Conservation (phyloP, 768 basidiomycete species). For the Suillus plorans region DNA sequence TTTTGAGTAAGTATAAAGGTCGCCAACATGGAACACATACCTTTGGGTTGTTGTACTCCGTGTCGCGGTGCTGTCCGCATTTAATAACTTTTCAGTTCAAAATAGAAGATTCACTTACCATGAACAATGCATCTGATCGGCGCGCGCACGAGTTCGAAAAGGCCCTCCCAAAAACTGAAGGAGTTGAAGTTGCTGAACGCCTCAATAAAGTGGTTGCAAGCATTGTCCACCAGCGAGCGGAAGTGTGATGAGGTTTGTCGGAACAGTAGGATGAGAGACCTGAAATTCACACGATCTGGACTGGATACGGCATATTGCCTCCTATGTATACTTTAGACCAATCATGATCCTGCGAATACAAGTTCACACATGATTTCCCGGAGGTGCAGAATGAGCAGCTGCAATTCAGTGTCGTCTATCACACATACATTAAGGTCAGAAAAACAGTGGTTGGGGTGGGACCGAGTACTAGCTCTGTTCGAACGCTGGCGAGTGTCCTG, state of each 20-base stretch:
- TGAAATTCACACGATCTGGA: constrained; percentile 8
- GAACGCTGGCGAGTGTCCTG: no score
- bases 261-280: constrained; percentile 1
- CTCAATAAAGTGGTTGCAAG: constrained; percentile 17
- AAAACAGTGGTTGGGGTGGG: no score
- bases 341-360: no score
- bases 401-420: no score
- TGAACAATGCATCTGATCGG: constrained; percentile 82
- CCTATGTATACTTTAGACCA: not conserved
- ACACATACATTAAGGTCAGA: no score
- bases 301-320: not conserved
- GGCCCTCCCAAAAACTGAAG: constrained; percentile 20
- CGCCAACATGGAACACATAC: constrained; percentile 35
- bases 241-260: constrained; percentile 1
- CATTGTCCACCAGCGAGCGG: constrained; percentile 19
- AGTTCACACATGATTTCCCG: no score
- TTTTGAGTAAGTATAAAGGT: not conserved
- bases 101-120: constrained; percentile 51
- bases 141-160: constrained; percentile 43
- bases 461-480: no score
- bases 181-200: constrained; percentile 16
- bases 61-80: constrained; percentile 82
- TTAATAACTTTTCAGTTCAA: constrained; percentile 14
- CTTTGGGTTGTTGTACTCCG: constrained; percentile 90
- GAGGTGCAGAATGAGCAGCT: no score